phyloP scores from a whole-genome alignment of 306 rosid genomes.

The Castanea mollissima region DNA sequence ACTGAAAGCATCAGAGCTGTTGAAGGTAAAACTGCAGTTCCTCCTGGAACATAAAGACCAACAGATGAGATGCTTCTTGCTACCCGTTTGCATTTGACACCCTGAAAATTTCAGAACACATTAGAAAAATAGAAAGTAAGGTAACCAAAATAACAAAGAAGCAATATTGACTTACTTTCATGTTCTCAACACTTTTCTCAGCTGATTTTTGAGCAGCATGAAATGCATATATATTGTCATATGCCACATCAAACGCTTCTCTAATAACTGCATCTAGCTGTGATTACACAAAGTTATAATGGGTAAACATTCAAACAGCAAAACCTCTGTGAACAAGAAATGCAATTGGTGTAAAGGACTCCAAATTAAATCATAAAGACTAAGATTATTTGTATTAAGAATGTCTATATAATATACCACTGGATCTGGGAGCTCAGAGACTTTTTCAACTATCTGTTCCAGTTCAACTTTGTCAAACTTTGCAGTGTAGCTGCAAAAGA shows the following conservation, averaged over 20 bases:
- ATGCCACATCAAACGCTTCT: conserved; percentile 93
- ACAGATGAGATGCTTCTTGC: conserved; percentile 95
- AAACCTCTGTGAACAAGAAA: not conserved
- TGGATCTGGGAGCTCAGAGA: conserved; percentile 82
- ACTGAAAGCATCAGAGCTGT: conserved; percentile 97
- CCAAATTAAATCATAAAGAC: not conserved
- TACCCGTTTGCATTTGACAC: conserved; percentile 93
- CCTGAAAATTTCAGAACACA: conserved; percentile 51
- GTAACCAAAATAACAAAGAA: conserved; percentile 11
- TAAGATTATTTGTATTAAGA: not conserved
- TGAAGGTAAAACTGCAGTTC: conserved; percentile 98
- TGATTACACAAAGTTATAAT: conserved; percentile 18
- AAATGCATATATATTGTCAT: conserved; percentile 87
- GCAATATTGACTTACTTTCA: conserved; percentile 61
- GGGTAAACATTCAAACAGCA: conserved; percentile 2
- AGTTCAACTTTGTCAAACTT: conserved; percentile 78
- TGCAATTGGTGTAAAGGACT: not conserved
- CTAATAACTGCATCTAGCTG: conserved; percentile 70
- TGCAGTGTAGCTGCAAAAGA: conserved; percentile 60
- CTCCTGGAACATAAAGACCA: conserved; percentile 98
- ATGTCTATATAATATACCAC: conserved; percentile 50
- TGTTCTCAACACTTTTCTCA: conserved; percentile 77
- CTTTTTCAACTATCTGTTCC: conserved; percentile 57
- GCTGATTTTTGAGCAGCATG: conserved; percentile 85
- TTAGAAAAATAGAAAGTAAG: conserved; percentile 6